These are phyloP conservation scores for Gossypium lobatum DNA, from an alignment of 441 rosid species.

Conservation along the genomic window DNA sequence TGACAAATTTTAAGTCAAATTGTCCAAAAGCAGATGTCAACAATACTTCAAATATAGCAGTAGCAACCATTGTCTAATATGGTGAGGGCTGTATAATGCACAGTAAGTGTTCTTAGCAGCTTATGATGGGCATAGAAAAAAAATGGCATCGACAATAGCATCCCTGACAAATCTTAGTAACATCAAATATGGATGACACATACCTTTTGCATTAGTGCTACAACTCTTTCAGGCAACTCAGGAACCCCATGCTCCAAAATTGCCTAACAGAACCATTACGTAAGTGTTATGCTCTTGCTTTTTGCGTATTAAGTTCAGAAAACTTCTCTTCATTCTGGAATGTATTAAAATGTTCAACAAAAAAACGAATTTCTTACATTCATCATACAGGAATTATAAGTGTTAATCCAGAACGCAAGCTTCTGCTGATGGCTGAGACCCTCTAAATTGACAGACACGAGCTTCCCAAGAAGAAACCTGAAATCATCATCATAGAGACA, in stretches of 20 bases:
- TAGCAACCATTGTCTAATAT: neutral
- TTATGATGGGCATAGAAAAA: neutral
- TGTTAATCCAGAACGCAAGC: slow-evolving; percentile 92
- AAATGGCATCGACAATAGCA: neutral
- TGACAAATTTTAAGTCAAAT: neutral
- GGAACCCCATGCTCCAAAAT: slow-evolving; percentile 76
- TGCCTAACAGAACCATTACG: slow-evolving; percentile 33
- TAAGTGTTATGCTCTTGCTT: slow-evolving; percentile 10
- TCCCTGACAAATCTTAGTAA: neutral
- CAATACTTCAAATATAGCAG: neutral
- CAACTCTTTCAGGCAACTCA: slow-evolving; percentile 60
- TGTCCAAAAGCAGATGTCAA: neutral
- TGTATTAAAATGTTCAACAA: too few relatives aligned
- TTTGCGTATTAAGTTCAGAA: neutral
- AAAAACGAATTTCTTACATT: slow-evolving; percentile 44
- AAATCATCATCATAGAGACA: slow-evolving; percentile 4
- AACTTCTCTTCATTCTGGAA: too few relatives aligned
- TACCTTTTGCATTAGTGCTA: slow-evolving; percentile 81
- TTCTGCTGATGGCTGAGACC: slow-evolving; percentile 84
- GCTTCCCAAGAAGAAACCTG: slow-evolving; percentile 71
- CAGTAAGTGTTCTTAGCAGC: neutral
- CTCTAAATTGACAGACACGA: slow-evolving; percentile 53
- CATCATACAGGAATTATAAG: slow-evolving; percentile 71
- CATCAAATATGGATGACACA: neutral
- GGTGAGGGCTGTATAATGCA: neutral